Base-by-base conservation (phyloP, 2,329 filamentous ascomycete genomes). In the Xylaria sp. region DNA sequence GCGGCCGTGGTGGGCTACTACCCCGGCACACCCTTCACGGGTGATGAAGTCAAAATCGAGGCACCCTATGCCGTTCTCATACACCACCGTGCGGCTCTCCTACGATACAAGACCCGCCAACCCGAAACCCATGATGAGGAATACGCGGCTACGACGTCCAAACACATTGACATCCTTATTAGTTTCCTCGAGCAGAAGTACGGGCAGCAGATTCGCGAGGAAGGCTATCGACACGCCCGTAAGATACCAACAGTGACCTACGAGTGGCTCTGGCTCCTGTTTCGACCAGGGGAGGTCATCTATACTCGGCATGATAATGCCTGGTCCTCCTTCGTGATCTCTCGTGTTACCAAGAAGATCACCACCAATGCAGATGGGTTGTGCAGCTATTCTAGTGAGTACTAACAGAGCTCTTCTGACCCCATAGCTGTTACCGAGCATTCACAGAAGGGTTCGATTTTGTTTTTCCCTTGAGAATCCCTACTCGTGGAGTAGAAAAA, bases 1-100 rank as follows among this genome's bases (percentile, higher is more conserved):
- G 79, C 78, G 33, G 83, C 85, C 13, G 81, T 86, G 5, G 80
- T 87, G 7, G 78, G 77, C 28, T 86, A 86, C 71, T 86, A 86
- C 70, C 84, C 84, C 3, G 78, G 79, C 48, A 78, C 81, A 66
- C 78, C 77, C 51, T 79, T 84, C 58, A 74, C 78, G 0, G 80
- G 74, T 49, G 78, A 80, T 7, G 75, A 65, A n/a, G 76, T 84
- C 63, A 75, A 72, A 31, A 79, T 87, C 69, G 78, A 78, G 20
- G 80, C 82, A 3, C 86, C 86, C 1, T 87, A 86, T 72, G 76
- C 77, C 6, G 77, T 84, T n/a, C 78, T 88, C 15, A 79, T 83
- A 54, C 85, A 87, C 67, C 82, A 86, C 71, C 79, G 79, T 13
- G 72, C 76, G 2, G 83, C 82, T 25, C 79, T 88, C 9, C 78